phyloP scores from a whole-genome alignment of 768 basidiomycete species.

The Auricularia cornea region DNA sequence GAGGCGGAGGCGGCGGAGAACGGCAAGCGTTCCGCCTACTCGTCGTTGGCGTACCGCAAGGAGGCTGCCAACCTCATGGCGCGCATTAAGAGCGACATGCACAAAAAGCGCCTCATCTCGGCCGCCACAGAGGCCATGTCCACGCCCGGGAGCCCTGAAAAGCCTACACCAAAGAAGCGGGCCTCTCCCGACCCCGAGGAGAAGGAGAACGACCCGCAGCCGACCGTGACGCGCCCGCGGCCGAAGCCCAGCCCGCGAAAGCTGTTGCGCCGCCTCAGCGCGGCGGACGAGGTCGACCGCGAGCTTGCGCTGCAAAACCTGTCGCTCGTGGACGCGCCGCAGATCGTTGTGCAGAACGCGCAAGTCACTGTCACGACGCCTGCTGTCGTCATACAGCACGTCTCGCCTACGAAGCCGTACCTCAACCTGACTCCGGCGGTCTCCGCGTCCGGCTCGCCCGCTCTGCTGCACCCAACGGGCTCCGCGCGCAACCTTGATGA shows the following conservation, averaged over 20 bases:
- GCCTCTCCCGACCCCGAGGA: constrained; percentile 12
- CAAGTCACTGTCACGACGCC: neutral
- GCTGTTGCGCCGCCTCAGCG: constrained; percentile 28
- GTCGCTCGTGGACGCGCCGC: constrained; percentile 23
- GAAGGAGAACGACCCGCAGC: constrained; percentile 21
- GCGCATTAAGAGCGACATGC: constrained; percentile 75
- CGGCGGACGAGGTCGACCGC: constrained; percentile 34
- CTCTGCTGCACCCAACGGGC: constrained; percentile 24
- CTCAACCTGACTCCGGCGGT: too few species aligned
- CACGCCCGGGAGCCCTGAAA: constrained; percentile 11
- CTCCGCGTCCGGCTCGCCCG: constrained; percentile 43
- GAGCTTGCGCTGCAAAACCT: constrained; percentile 34
- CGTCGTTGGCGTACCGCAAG: constrained; percentile 61
- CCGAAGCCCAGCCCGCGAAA: constrained; percentile 37
- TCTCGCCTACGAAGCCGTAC: neutral
- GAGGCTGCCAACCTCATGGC: constrained; percentile 79
- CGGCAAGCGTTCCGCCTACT: constrained; percentile 13
- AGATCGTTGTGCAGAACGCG: neutral
- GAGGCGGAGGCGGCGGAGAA: neutral
- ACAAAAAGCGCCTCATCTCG: constrained; percentile 60
- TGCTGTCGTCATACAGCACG: neutral
- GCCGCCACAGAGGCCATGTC: constrained; percentile 44
- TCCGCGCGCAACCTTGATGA: constrained; percentile 29
- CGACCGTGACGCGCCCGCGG: constrained; percentile 1
- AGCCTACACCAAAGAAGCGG: neutral